Base-by-base conservation (phyloP, 257 asterid species). In the Sherardia arvensis region DNA sequence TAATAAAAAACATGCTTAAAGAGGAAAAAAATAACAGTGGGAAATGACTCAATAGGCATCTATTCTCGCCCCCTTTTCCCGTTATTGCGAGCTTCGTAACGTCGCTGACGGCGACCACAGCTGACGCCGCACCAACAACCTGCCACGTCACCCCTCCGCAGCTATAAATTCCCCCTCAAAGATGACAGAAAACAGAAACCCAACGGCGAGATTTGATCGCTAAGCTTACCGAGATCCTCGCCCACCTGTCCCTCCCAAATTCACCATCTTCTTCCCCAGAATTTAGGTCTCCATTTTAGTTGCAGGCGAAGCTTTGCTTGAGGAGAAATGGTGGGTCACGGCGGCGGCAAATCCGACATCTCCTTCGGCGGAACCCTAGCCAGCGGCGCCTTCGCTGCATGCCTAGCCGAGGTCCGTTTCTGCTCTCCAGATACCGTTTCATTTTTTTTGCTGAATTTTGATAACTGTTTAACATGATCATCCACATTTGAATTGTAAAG, bases 331-430 rank as follows among this genome's bases (percentile, higher is more conserved):
- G 97, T 62, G 54, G 94, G 76, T 75, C 96, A 85, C 71, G 84
- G 88, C 14, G 51, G 51, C 21, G 51, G 51, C 14, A 78, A 82
- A 74, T 85, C 95, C 61, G 91, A 92, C 71, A 84, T 92, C 48
- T 92, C 99, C 0, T 73, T 89, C 62, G 88, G 91, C 61, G 95
- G 94, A 69, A 89, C 85, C 34, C 82, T 92, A 28, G 96, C 81
- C 36, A 69, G 95, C 49, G 89, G 99, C 75, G 99, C 99, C 71
- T 92, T 92, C 57, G 96, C 99, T 18, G 95, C 99, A 68, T 87
- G 90, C 76, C 78, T 85, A 71, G 99, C 97, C 22, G 99, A 92
- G 92, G 99, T 92, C 1, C 51, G 36, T n/a, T 30, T 57, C 1
- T 1, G 4, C 1, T 4, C 15, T n/a, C 17, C 38, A 28, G 25